These are phyloP conservation scores for Clarireedia hainanense DNA, from an alignment of 2,329 filamentous ascomycete genomes.

Conservation along the genomic window DNA sequence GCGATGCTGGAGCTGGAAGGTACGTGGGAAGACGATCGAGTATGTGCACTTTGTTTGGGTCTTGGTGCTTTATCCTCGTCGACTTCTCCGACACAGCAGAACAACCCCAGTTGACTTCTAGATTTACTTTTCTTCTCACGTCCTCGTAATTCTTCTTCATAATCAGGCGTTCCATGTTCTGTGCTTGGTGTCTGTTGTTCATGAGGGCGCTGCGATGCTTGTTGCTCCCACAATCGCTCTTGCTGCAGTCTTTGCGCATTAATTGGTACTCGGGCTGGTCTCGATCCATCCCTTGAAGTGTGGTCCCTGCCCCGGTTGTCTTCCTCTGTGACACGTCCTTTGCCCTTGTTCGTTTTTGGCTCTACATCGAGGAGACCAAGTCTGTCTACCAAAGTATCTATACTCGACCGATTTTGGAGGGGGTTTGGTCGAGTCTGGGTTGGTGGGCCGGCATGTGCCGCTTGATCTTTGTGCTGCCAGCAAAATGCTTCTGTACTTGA, in stretches of 20 bases:
- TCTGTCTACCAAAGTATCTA: slow-evolving; percentile 79
- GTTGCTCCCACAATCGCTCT: background rate
- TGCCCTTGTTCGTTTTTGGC: slow-evolving; percentile 29
- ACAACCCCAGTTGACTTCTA: slow-evolving; percentile 18
- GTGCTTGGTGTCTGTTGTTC: background rate
- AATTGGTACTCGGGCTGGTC: slow-evolving; percentile 14
- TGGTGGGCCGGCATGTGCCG: slow-evolving; percentile 32
- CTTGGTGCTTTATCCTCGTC: slow-evolving; percentile 22
- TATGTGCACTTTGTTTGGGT: slow-evolving; percentile 14
- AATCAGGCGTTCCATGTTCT: background rate
- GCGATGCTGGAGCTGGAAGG: slow-evolving; percentile 2
- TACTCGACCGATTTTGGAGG: slow-evolving; percentile 55
- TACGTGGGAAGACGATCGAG: slow-evolving; percentile 11
- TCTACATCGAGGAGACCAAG: slow-evolving; percentile 64
- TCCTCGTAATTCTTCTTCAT: background rate
- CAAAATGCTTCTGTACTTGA: slow-evolving; percentile 51
- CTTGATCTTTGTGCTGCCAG: slow-evolving; percentile 91
- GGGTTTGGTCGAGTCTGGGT: slow-evolving; percentile 20
- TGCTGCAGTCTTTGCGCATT: slow-evolving; percentile 5
- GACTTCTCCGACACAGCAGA: slow-evolving; percentile 26
- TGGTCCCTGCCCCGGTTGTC: slow-evolving; percentile 2
- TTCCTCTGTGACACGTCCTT: slow-evolving; percentile 16
- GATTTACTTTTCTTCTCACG: slow-evolving; percentile 14
- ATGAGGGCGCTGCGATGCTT: background rate
- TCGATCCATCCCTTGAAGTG: slow-evolving; percentile 2